Evolutionary conservation across 202 grass and related monocot species (phyloP).

Genomic region (Setaria italica): DNA sequence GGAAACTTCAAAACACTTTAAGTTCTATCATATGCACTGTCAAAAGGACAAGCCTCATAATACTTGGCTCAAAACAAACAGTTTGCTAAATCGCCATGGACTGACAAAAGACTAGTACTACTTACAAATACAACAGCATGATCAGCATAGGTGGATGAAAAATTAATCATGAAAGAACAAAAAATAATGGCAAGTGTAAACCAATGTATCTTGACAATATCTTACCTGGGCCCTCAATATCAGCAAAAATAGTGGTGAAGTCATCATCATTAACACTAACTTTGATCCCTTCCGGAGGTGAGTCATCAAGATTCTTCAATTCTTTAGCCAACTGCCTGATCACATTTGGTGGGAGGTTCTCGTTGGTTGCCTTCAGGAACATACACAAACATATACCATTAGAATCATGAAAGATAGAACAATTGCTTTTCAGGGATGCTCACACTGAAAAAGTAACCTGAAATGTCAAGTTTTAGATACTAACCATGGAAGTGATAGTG

Average conservation of each 20-base stretch:
- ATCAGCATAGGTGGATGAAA: background rate
- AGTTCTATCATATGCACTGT: background rate
- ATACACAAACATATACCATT: background rate
- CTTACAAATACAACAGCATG: background rate
- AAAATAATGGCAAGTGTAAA: conserved; percentile 31
- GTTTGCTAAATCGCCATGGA: background rate
- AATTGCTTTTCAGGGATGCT: background rate
- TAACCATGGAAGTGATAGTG: conserved; percentile 52
- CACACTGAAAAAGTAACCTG: background rate
- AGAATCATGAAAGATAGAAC: conserved; percentile 1
- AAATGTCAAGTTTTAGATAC: background rate
- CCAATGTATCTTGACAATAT: background rate
- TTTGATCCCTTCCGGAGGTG: conserved; percentile 95
- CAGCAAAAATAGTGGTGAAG: conserved; percentile 92
- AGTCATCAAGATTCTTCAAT: conserved; percentile 90
- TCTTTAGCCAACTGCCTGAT: conserved; percentile 93
- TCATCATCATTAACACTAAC: conserved; percentile 95
- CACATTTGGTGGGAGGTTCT: conserved; percentile 96
- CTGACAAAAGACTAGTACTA: conserved; percentile 1
- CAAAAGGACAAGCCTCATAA: conserved; percentile 9
- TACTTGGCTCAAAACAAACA: conserved; percentile 10
- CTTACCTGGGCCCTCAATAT: conserved; percentile 90
- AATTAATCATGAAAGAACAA: conserved; percentile 2
- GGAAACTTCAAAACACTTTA: background rate
- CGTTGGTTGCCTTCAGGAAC: conserved; percentile 75